phyloP scores from a whole-genome alignment of 495 filamentous ascomycete species.

The Podospora pseudocomata region DNA sequence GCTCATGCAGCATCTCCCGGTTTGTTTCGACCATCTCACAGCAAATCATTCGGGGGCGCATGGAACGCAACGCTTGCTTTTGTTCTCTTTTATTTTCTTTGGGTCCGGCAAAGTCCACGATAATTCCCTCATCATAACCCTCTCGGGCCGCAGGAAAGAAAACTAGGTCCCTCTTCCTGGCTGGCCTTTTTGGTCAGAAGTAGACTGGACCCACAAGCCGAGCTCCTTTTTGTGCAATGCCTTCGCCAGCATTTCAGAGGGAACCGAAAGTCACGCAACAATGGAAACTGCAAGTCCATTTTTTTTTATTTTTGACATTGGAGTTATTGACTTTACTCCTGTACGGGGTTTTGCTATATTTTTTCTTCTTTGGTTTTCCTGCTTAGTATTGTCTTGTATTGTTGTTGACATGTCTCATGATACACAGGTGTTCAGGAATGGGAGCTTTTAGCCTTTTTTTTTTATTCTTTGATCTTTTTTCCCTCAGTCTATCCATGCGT shows the following conservation, averaged over 20 bases:
- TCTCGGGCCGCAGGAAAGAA: background rate
- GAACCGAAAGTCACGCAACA: background rate
- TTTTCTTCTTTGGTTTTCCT: slow-evolving; percentile 16
- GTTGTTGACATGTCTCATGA: slow-evolving; percentile 5
- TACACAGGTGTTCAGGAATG: slow-evolving; percentile 18
- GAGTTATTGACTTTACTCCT: background rate
- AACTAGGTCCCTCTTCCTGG: background rate
- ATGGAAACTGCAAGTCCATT: background rate
- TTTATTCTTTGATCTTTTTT: background rate
- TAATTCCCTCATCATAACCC: background rate
- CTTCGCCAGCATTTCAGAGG: background rate
- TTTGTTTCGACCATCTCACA: background rate
- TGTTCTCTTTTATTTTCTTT: background rate
- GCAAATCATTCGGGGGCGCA: background rate
- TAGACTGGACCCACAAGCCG: background rate
- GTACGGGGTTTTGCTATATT: slow-evolving; percentile 4
- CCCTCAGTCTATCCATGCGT: background rate
- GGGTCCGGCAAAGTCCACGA: background rate
- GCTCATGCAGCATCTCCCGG: background rate
- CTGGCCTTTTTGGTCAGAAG: background rate
- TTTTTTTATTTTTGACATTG: background rate
- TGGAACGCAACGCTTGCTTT: background rate
- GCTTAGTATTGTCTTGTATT: background rate
- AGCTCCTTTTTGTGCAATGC: background rate
- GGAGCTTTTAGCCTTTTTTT: slow-evolving; percentile 10